Conservation (phyloP, 2,329 filamentous ascomycete species). For the Tolypocladium guangdongense region DNA sequence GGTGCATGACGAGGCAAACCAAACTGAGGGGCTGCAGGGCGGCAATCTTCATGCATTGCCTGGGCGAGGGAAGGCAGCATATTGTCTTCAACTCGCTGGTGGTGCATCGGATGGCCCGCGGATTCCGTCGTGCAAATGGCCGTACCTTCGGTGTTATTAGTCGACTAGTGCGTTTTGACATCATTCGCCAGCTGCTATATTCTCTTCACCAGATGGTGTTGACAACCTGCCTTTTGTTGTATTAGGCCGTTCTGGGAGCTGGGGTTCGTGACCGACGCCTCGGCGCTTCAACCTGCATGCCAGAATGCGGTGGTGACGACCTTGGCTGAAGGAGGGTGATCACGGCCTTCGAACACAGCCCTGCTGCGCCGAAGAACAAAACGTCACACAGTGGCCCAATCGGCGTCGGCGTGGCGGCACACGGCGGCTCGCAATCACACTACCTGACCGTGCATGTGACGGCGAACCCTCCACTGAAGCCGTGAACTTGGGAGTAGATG, state of each 20-base stretch:
- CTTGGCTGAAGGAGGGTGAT: neutral
- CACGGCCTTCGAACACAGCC: neutral
- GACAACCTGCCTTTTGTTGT: neutral
- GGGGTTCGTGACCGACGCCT: neutral
- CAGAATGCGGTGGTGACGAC: neutral
- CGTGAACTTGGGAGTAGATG: neutral
- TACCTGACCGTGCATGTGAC: neutral
- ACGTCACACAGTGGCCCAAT: neutral
- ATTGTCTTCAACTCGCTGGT: neutral
- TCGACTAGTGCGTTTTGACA: neutral
- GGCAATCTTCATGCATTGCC: neutral
- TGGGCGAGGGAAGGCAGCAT: neutral
- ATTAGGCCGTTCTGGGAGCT: neutral
- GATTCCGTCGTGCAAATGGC: neutral
- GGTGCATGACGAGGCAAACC: neutral
- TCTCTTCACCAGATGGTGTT: too few species aligned
- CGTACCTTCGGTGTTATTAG: neutral
- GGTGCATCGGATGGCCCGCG: neutral
- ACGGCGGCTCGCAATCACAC: neutral
- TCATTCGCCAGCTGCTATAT: neutral
- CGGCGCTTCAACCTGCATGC: neutral
- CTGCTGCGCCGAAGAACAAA: neutral
- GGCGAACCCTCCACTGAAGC: neutral
- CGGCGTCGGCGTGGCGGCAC: neutral
- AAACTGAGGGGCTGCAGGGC: neutral